Percentiles rank a stretch among this genome's conserved stretches.
These are phyloP conservation scores for Microbotryum silenes-acaulis DNA, from an alignment of 1,284 basidiomycete species.

Conservation along the genomic window DNA sequence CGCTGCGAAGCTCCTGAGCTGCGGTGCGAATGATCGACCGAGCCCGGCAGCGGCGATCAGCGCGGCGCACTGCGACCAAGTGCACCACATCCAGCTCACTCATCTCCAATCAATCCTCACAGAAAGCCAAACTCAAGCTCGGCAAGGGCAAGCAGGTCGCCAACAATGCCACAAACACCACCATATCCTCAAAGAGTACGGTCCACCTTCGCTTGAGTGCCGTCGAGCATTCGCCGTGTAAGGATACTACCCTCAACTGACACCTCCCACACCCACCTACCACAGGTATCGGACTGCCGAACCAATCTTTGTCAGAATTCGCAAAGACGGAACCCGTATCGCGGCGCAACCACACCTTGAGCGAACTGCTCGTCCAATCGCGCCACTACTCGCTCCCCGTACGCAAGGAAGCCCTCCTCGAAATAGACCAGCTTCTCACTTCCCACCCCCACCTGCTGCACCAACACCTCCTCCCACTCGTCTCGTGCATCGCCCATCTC, in stretches of 20 bases:
- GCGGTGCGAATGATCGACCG: background rate
- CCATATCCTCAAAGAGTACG: slow-evolving; percentile 51
- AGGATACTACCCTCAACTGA: background rate
- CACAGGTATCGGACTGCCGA: slow-evolving; percentile 81
- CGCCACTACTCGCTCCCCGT: slow-evolving; percentile 74
- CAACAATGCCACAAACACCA: slow-evolving; percentile 84
- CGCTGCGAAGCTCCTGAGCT: background rate
- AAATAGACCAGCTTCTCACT: slow-evolving; percentile 18
- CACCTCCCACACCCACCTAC: background rate
- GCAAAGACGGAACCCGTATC: slow-evolving; percentile 53
- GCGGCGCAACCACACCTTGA: slow-evolving; percentile 63
- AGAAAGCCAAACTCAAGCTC: slow-evolving; percentile 95
- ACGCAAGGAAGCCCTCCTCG: slow-evolving; percentile 50
- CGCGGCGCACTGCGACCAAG: background rate
- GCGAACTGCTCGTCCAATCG: slow-evolving; percentile 67
- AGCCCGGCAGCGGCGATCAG: background rate
- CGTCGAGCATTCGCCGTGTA: background rate
- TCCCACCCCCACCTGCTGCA: slow-evolving; percentile 17
- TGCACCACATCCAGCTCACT: background rate
- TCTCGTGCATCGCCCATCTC: slow-evolving; percentile 17
- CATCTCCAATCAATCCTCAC: slow-evolving; percentile 12
- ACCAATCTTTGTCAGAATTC: slow-evolving; percentile 61
- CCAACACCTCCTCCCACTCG: slow-evolving; percentile 19
- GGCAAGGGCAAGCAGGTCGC: slow-evolving; percentile 83
- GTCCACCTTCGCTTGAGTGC: background rate